A percentile compares a stretch with the other conserved stretches of the same genome.
phyloP scores from a whole-genome alignment of 176 grass and related monocot genomes.

The Carex pumila region DNA sequence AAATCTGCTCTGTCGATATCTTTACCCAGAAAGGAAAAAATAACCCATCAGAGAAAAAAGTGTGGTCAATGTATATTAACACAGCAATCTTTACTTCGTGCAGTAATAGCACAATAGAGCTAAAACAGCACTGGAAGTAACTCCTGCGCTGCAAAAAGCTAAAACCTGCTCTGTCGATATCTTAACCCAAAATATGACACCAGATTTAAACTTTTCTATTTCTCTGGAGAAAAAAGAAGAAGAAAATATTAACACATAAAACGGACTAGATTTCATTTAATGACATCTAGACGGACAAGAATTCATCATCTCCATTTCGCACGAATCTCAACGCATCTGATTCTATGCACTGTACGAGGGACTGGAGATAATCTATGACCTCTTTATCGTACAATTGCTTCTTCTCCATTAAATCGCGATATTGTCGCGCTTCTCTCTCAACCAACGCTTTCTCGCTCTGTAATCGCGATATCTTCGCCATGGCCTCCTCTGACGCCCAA shows the following conservation, averaged over 20 bases:
- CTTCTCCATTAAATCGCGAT: conserved; percentile 43
- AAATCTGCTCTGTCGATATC: no score
- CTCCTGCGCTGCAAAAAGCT: no score
- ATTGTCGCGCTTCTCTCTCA: conserved; percentile 62
- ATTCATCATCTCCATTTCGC: not conserved
- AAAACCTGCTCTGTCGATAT: no score
- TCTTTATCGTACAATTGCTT: conserved; percentile 62
- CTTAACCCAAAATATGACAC: not conserved
- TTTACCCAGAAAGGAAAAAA: no score
- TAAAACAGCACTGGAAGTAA: no score
- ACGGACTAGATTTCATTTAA: no score
- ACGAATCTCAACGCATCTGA: not conserved
- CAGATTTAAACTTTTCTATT: not conserved
- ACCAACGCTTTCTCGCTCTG: conserved; percentile 56
- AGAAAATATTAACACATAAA: not conserved
- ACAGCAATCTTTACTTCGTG: no score
- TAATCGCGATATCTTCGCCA: conserved; percentile 68
- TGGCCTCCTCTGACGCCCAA: conserved; percentile 56
- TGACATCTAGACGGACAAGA: not conserved
- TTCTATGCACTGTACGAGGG: not conserved
- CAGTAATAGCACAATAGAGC: no score
- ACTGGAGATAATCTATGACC: conserved; percentile 50
- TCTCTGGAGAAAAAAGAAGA: not conserved
- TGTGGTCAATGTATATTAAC: no score
- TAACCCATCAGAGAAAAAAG: no score